phyloP scores from a whole-genome alignment of 2,329 filamentous ascomycete species.

The Epicoccum nigrum region DNA sequence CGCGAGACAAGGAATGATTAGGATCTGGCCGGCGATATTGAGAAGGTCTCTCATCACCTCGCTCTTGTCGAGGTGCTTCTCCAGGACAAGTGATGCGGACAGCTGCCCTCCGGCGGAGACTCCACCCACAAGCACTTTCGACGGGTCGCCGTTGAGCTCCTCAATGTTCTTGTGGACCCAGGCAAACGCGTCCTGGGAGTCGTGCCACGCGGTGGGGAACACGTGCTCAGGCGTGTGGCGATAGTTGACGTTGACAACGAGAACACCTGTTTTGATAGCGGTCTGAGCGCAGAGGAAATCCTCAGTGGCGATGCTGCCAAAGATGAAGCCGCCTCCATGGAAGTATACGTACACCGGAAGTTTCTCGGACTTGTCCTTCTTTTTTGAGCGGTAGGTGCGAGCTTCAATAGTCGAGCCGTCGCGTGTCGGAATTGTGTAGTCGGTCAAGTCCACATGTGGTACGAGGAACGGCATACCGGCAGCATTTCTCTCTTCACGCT shows the following conservation, averaged over 20 bases:
- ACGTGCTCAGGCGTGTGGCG: conserved; percentile 62
- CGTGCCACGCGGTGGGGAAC: conserved; percentile 61
- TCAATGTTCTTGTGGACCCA: conserved; percentile 59
- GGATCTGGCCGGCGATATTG: conserved; percentile 56
- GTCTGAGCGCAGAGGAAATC: conserved; percentile 59
- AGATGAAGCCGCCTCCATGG: conserved; percentile 64
- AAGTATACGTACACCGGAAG: conserved; percentile 57
- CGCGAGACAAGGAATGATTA: conserved; percentile 49
- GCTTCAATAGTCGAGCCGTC: conserved; percentile 55
- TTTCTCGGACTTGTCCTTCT: conserved; percentile 36
- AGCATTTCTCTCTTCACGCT: conserved; percentile 28
- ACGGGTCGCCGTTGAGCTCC: conserved; percentile 48
- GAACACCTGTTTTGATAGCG: conserved; percentile 50
- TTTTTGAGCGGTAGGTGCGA: conserved; percentile 55
- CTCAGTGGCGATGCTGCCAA: conserved; percentile 61
- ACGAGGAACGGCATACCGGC: conserved; percentile 27
- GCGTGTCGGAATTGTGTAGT: conserved; percentile 49
- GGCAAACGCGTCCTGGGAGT: conserved; percentile 60
- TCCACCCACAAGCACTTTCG: conserved; percentile 57
- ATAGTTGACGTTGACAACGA: conserved; percentile 64
- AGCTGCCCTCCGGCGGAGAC: conserved; percentile 60
- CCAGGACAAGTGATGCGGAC: conserved; percentile 52
- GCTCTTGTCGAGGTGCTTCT: conserved; percentile 53
- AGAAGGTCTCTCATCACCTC: conserved; percentile 32
- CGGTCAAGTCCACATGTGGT: conserved; percentile 28